Evolutionary conservation across 2,329 filamentous ascomycete genomes (phyloP).

Genomic region (Nectriaceae sp.): DNA sequence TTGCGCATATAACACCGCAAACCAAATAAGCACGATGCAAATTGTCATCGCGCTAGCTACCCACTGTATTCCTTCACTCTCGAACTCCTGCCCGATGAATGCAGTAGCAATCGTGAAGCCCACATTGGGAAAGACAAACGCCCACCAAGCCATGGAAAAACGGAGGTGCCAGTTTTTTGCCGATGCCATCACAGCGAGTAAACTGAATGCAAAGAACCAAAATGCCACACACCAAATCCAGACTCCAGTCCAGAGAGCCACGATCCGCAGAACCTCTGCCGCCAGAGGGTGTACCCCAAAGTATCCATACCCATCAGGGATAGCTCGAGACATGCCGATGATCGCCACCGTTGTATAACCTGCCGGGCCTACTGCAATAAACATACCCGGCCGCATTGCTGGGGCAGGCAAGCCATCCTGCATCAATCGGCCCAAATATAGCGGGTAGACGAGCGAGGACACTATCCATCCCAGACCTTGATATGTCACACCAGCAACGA

Average conservation of each 20-base stretch:
- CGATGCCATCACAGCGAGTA: conserved; percentile 21
- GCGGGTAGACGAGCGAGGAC: conserved; percentile 23
- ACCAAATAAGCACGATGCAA: conserved; percentile 23
- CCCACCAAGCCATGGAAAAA: conserved; percentile 31
- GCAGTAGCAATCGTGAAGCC: conserved; percentile 27
- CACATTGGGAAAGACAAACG: conserved; percentile 30
- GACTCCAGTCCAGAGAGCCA: conserved; percentile 26
- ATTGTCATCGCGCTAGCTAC: conserved; percentile 25
- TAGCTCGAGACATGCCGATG: conserved; percentile 26
- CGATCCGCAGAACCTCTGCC: conserved; percentile 21
- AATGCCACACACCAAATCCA: conserved; percentile 31
- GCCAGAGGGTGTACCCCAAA: conserved; percentile 26
- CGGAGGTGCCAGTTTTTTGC: conserved; percentile 16
- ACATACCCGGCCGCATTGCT: conserved; percentile 29
- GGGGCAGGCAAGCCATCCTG: conserved; percentile 29
- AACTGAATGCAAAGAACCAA: conserved; percentile 29
- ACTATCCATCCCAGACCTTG: conserved; percentile 31
- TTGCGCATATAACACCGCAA: conserved; percentile 23
- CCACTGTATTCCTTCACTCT: conserved; percentile 25
- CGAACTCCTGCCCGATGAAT: conserved; percentile 25
- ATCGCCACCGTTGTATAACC: conserved; percentile 29
- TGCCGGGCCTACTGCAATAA: conserved; percentile 25
- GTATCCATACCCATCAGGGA: conserved; percentile 27
- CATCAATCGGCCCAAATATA: conserved; percentile 29
- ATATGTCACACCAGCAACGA: conserved; percentile 27